These are phyloP conservation scores for Tricholoma sp. DNA, from an alignment of 768 basidiomycete species.

Conservation along the genomic window DNA sequence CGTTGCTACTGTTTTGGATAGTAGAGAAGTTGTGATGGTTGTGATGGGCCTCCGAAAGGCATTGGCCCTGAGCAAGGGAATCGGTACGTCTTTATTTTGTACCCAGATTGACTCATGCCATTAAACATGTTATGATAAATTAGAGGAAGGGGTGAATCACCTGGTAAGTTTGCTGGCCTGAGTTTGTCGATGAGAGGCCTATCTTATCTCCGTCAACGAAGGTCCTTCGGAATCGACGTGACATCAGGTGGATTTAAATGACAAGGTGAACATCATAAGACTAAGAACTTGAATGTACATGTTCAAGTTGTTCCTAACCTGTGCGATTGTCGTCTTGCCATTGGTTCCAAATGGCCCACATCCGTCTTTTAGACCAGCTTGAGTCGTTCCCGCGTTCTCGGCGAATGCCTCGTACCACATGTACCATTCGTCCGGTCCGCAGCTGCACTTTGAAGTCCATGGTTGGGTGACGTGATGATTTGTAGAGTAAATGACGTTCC, in stretches of 20 bases:
- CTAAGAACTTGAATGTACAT: not conserved
- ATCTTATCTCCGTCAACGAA: not conserved
- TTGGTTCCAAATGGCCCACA: too few relatives aligned
- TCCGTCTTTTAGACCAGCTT: too few relatives aligned
- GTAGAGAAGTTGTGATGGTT: conserved; percentile 79
- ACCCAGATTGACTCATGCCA: not conserved
- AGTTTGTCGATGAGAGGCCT: too few relatives aligned
- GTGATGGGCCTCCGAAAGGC: conserved; percentile 83
- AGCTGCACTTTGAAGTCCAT: not conserved
- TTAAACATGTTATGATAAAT: not conserved
- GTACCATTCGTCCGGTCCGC: not conserved
- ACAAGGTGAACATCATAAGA: conserved; percentile 3
- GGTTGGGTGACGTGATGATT: not conserved
- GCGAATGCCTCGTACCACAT: not conserved
- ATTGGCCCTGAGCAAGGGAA: conserved; percentile 80
- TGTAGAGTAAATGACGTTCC: not conserved
- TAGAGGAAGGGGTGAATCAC: conserved; percentile 89
- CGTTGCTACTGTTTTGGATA: conserved; percentile 81
- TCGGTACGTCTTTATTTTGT: conserved; percentile 41
- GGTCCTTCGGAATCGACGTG: not conserved
- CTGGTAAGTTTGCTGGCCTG: conserved; percentile 43
- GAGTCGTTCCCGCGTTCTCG: not conserved
- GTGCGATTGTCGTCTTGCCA: not conserved
- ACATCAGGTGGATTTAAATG: not conserved
- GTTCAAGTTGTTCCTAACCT: not conserved